Evolutionary conservation across 2,329 filamentous ascomycete species (phyloP).

Genomic region (Cercospora sp.): DNA sequence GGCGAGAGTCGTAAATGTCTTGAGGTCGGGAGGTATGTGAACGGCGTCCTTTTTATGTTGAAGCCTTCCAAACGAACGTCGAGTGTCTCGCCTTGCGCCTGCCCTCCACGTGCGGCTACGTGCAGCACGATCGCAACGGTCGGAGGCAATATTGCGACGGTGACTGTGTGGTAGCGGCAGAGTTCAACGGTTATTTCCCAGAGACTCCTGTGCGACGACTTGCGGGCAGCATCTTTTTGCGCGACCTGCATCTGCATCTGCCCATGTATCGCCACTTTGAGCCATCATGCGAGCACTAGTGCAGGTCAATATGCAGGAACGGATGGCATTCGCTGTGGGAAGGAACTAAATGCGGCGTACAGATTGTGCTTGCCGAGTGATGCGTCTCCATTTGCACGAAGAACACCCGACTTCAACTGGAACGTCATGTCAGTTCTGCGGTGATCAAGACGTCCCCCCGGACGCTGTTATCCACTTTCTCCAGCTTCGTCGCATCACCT

Average conservation of each 20-base stretch:
- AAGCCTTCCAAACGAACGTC: conserved; percentile 14
- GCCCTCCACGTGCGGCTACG: conserved; percentile 12
- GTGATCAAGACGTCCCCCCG: not conserved
- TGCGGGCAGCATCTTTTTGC: not conserved
- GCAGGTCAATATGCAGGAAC: conserved; percentile 15
- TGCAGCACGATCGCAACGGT: conserved; percentile 6
- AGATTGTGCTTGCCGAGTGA: conserved; percentile 6
- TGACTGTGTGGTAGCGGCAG: not conserved
- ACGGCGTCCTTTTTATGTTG: conserved; percentile 15
- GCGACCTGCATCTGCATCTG: conserved; percentile 6
- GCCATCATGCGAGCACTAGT: conserved; percentile 8
- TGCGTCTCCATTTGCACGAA: not conserved
- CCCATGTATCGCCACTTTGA: conserved; percentile 10
- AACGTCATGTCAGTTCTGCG: not conserved
- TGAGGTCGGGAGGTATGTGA: conserved; percentile 17
- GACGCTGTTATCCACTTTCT: not conserved
- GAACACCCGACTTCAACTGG: not conserved
- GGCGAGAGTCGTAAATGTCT: conserved; percentile 9
- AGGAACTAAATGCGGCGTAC: not conserved
- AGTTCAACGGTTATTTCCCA: conserved; percentile 1
- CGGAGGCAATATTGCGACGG: not conserved
- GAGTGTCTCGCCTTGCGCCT: conserved; percentile 6
- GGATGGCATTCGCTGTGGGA: conserved; percentile 8
- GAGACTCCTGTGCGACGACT: conserved; percentile 1
- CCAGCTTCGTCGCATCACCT: not conserved